Percentiles rank a stretch among this genome's conserved stretches.
These are phyloP conservation scores for Microbotryomycetes sp. DNA, from an alignment of 1,284 basidiomycete genomes.

Conservation along the genomic window DNA sequence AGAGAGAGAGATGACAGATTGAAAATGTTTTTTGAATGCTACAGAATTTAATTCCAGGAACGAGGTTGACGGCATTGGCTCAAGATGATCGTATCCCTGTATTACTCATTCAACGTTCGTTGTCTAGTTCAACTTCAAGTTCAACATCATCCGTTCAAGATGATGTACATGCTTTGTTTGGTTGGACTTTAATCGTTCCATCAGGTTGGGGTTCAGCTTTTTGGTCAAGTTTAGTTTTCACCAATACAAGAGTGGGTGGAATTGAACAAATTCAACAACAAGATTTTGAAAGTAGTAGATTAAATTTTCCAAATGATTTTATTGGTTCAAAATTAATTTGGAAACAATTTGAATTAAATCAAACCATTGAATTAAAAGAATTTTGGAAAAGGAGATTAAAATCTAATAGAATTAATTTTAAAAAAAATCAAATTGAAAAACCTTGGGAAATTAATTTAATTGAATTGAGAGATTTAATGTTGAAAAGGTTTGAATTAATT, in stretches of 20 bases:
- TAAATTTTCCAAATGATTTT: constrained; percentile 76
- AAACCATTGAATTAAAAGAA: constrained; percentile 51
- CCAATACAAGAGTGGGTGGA: constrained; percentile 71
- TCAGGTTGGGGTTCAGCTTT: constrained; percentile 83
- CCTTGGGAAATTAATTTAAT: constrained; percentile 73
- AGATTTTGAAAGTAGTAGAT: constrained; percentile 64
- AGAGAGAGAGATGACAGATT: no score
- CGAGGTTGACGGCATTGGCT: constrained; percentile 55
- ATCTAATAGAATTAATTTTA: constrained; percentile 70
- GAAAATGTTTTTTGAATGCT: no score
- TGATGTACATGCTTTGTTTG: constrained; percentile 50
- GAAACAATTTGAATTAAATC: constrained; percentile 47
- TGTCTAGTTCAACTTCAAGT: constrained; percentile 42
- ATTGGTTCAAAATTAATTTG: constrained; percentile 52
- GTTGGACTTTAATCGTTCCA: constrained; percentile 77
- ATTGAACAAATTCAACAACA: constrained; percentile 69
- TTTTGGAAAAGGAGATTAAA: constrained; percentile 75
- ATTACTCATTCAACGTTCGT: constrained; percentile 69
- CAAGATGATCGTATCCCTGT: constrained; percentile 76
- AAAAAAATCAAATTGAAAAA: constrained; percentile 48
- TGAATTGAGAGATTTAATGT: constrained; percentile 48
- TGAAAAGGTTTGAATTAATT: not conserved
- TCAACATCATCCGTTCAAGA: constrained; percentile 34
- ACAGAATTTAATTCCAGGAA: constrained; percentile 66
- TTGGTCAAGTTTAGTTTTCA: constrained; percentile 68